Evolutionary conservation across 2,329 filamentous ascomycete genomes (phyloP), one percentile per base, ranked within the genome.

Genomic region (Fusarium lateritium): DNA sequence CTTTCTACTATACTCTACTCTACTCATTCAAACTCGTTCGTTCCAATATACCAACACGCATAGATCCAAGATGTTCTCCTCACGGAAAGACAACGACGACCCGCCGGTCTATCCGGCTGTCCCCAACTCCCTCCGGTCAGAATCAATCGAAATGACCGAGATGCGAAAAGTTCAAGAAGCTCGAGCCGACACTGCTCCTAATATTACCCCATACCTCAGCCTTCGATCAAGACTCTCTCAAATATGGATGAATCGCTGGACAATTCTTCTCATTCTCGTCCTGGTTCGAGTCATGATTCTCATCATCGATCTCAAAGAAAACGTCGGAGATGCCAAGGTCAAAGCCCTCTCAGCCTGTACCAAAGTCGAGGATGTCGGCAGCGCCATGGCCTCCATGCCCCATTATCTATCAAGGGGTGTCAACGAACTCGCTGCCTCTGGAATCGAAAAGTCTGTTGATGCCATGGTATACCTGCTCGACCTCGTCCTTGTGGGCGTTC

Each of bases 221-320:
- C 89, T 98, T 76, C 89, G 90, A 76, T 91, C 95, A 74, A 91
- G 94, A 75, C 87, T 98, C 75, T 98, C 96, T 53, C 96, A 99
- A 84, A 87, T 97, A 79, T 98, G 95, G 94, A 90, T 99, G 83
- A 98, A 99, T 84, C 89, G 93, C 80, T 99, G 96, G 96, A 98
- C 96, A 39, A 85, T 98, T 63, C 86, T 99, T 47, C 85, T 98
- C 47, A 80, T 97, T 62, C 89, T 99, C 55, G 91, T 98, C 57
- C 89, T 99, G 53, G 88, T 92, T 67, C 89, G 94, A 59, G 88
- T 95, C 63, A 82, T 99, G 53, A 84, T 98, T 62, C 89, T 94
- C 38, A 88, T 95, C 56, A 85, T 86, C 56, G 87, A 87, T 73
- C 87, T 98, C 67, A 86, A 94, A 76, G 85, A 89, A 72, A 90